Base-by-base conservation (phyloP, 805 yeast species). In the Candida insectalens region DNA sequence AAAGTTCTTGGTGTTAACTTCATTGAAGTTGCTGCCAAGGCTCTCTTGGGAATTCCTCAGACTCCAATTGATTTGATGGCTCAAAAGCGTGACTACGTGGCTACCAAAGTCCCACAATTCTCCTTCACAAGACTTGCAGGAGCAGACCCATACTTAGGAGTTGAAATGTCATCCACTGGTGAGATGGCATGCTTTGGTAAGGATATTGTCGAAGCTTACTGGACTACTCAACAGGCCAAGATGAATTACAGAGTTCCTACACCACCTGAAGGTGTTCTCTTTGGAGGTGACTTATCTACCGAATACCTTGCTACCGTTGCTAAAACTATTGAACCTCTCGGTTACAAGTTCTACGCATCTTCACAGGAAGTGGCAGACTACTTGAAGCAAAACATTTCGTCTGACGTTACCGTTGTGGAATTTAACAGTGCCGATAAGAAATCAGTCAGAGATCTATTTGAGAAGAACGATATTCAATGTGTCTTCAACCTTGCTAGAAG, bases 121-220 rank as follows among this genome's bases (percentile, higher is more conserved):
- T 89, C 97, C 6, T 92, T 92, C 69, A 88, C 97, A 26, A 79
- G 99, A 67, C 71, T 92, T 52, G 96, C 97, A 14, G 99, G 98
- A 46, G 99, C 99, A 33, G 99, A 92, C 61, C 99, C 99, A 43
- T 88, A 83, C 71, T 70, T 92, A 55, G 98, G 98, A 44, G 98
- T 92, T 46, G 99, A 92, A 67, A 92, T 92, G 99, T 80, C 97
- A 5, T 88, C 97, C 9, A 92, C 99, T 34, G 99, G 99, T 61
- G 99, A 92, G 65, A 83, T 92, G 56, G 98, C 98, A 20, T 83
- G 96, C 57, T 92, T 92, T 56, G 99, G 99, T 49, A 67, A 67
- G 41, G 80, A 84, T 59, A 59, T 81, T 42, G 50, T 71, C 36
- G 97, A 92, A 62, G 95, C 97, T 23, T 92, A 92, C 72, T 92